Evolutionary conservation across 2,329 filamentous ascomycete genomes (phyloP), one percentile per base, ranked within the genome.

Genomic region (Verticillium isaacii): DNA sequence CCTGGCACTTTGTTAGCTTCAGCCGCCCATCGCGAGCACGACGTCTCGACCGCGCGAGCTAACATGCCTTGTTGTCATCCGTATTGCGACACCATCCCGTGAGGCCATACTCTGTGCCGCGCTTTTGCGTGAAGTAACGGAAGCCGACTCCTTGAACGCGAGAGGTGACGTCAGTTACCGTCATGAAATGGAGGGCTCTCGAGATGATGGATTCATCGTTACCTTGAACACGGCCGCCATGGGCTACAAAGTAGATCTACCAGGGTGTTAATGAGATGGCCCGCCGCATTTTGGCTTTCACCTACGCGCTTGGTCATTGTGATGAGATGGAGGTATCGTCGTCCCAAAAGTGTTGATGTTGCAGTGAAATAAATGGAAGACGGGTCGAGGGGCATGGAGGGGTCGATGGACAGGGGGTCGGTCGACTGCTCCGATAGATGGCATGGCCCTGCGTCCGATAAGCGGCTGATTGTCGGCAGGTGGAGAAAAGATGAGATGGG

Each of bases 161-260:
- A 57, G 34, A 37, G 12, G 58, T 60, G 62, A 64, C 67, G 71
- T 74, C 68, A 76, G 68, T 65, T 61, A 50, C 55, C 17, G 15
- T 29, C n/a, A 56, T 54, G 55, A 29, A 29, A 29, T 34, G 41
- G 56, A 36, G 55, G 55, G 55, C 8, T 23, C 17, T 23, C 15
- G 36, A n/a, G n/a, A 25, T 23, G 36, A 11, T 8, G 8, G 36
- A 17, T 56, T 23, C 8, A 59, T 66, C 76, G 64, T 11, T 75
- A 88, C 89, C 89, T 82, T 92, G 89, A 14, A 92, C 89, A 45
- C 67, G 66, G 15, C 81, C 81, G 60, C 89, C 89, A 68, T 90
- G 86, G 62, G 87, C 88, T 17, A 84, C 75, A 70, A 88, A 89
- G 67, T 85, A 85, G 36, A 88, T 75, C 85, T 88, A 57, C 45